Conservation (phyloP, 257 asterid species). For the Eucommia ulmoides region DNA sequence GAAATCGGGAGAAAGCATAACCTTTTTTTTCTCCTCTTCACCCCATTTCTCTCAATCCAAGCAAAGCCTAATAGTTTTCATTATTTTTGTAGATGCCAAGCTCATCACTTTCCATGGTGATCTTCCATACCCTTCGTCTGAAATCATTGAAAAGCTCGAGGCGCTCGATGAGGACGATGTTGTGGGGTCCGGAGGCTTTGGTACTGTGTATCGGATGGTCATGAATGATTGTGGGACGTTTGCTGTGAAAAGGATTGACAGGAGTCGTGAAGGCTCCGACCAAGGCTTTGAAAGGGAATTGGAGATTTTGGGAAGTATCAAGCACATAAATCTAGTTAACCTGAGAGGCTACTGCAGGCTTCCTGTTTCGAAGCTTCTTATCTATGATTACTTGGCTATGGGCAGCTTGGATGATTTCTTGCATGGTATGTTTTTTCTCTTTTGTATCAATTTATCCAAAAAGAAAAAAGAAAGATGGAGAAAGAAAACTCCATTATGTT, state of each 20-base stretch:
- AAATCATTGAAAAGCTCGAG: conserved; percentile 93
- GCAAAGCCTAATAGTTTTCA: too few relatives aligned
- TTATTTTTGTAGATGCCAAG: conserved; percentile 60
- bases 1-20: too few relatives aligned
- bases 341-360: conserved; percentile 93
- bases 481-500: too few relatives aligned
- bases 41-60: neutral
- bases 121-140: conserved; percentile 91
- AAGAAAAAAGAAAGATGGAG: too few relatives aligned
- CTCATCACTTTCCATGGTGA: conserved; percentile 93
- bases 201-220: conserved; percentile 96
- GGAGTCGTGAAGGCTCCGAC: conserved; percentile 82
- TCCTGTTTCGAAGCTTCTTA: conserved; percentile 76
- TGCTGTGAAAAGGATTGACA: conserved; percentile 89
- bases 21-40: neutral
- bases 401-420: conserved; percentile 86
- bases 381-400: conserved; percentile 79
- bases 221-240: conserved; percentile 97
- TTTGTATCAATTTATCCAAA: too few relatives aligned
- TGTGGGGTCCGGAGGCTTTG: conserved; percentile 96
- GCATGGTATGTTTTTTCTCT: conserved; percentile 60
- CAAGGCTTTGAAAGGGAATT: conserved; percentile 91
- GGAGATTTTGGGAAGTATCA: conserved; percentile 86
- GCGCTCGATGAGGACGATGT: conserved; percentile 79
- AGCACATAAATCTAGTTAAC: conserved; percentile 85